Evolutionary conservation across 495 filamentous ascomycete genomes (phyloP).

Genomic region (Friedmanniomyces endolithicus): DNA sequence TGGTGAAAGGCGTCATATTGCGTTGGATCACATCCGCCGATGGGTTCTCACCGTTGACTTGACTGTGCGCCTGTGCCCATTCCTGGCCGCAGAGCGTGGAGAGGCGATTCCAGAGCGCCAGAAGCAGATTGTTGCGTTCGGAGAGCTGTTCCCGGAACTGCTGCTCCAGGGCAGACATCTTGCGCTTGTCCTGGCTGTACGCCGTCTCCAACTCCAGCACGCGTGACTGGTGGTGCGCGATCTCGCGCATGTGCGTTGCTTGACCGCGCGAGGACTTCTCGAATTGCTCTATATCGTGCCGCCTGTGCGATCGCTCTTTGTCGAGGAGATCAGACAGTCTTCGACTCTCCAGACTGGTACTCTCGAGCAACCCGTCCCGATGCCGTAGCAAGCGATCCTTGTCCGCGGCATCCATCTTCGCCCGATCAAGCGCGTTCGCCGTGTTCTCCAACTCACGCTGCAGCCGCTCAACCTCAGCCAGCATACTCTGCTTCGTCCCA

Average conservation of each 20-base stretch:
- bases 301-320: conserved; percentile 73
- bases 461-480: conserved; percentile 70
- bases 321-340: conserved; percentile 82
- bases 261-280: conserved; percentile 79
- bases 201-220: conserved; percentile 72
- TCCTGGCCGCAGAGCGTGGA: conserved; percentile 77
- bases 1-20: conserved; percentile 68
- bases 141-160: conserved; percentile 72
- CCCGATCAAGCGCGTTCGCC: conserved; percentile 63
- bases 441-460: conserved; percentile 80
- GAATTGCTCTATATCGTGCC: conserved; percentile 71
- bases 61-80: conserved; percentile 80
- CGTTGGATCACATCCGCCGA: conserved; percentile 66
- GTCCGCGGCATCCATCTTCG: conserved; percentile 62
- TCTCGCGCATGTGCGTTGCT: conserved; percentile 67
- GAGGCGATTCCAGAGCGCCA: conserved; percentile 76
- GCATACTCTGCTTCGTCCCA: conserved; percentile 72
- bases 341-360: conserved; percentile 69
- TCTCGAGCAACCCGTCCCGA: conserved; percentile 85
- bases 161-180: conserved; percentile 58
- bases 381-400: conserved; percentile 82
- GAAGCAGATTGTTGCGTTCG: conserved; percentile 79
- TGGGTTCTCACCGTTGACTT: conserved; percentile 76
- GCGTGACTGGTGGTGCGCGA: conserved; percentile 68
- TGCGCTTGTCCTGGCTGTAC: conserved; percentile 60